phyloP scores from a whole-genome alignment of 163 green algal species.

The Chloromonas sp. region DNA sequence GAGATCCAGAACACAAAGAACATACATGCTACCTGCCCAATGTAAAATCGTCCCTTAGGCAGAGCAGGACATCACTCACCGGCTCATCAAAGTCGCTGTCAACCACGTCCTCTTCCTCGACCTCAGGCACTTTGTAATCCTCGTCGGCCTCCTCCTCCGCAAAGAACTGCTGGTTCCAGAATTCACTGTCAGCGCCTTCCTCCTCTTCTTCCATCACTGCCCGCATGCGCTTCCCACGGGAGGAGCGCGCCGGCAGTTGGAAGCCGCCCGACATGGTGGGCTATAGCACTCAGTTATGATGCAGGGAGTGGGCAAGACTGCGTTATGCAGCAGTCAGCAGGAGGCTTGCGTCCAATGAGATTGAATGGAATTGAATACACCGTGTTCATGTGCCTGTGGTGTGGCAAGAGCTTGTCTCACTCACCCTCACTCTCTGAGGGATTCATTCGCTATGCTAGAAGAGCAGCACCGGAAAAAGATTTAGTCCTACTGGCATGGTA shows the following conservation, averaged over 20 bases:
- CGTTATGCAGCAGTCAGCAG: too few relatives aligned
- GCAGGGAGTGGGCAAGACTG: too few relatives aligned
- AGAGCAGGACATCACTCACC: slow-evolving; percentile 19
- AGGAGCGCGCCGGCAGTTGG: slow-evolving; percentile 1
- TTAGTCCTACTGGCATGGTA: too few relatives aligned
- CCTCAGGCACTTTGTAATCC: slow-evolving; percentile 71
- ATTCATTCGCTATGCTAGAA: too few relatives aligned
- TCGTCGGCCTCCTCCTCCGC: slow-evolving; percentile 67
- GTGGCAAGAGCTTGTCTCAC: too few relatives aligned
- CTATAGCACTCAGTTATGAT: neutral
- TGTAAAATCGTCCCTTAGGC: too few relatives aligned
- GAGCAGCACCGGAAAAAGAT: too few relatives aligned
- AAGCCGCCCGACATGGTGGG: neutral
- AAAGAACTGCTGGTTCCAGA: slow-evolving; percentile 81
- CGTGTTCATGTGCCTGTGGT: too few relatives aligned
- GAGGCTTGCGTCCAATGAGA: too few relatives aligned
- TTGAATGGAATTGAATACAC: too few relatives aligned
- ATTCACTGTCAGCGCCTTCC: slow-evolving; percentile 55
- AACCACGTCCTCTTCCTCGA: slow-evolving; percentile 59
- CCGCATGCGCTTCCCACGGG: slow-evolving; percentile 42
- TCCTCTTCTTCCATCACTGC: slow-evolving; percentile 46
- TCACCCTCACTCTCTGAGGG: too few relatives aligned
- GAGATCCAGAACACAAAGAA: neutral
- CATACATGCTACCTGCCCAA: too few relatives aligned
- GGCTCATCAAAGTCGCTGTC: slow-evolving; percentile 77